Percentiles rank a stretch among this genome's conserved stretches.
phyloP scores from a whole-genome alignment of 1,284 basidiomycete genomes.

The Trichosporon faecale region DNA sequence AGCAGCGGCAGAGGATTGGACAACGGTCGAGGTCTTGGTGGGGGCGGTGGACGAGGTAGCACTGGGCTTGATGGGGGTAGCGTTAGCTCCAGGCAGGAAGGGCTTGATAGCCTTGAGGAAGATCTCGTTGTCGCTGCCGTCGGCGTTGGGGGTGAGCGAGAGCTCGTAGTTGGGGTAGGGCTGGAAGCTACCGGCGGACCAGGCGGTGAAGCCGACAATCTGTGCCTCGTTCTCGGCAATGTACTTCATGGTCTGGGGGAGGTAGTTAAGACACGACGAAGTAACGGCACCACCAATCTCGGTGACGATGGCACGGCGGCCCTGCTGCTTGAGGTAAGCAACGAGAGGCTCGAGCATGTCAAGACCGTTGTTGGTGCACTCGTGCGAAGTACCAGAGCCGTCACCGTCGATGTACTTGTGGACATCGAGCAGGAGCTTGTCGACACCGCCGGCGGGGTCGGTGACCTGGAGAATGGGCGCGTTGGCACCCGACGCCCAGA shows the following conservation, averaged over 20 bases:
- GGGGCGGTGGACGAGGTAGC: constrained; percentile 3
- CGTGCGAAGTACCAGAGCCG: constrained; percentile 59
- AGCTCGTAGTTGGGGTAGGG: constrained; percentile 34
- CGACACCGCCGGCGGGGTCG: constrained; percentile 56
- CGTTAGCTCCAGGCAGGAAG: constrained; percentile 33
- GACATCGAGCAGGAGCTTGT: constrained; percentile 61
- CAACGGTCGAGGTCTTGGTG: constrained; percentile 5
- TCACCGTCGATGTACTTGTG: constrained; percentile 64
- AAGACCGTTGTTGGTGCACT: constrained; percentile 56
- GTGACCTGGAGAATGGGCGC: constrained; percentile 56
- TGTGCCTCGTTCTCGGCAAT: constrained; percentile 56
- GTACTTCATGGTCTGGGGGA: constrained; percentile 56
- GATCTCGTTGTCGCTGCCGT: constrained; percentile 33
- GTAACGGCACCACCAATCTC: constrained; percentile 61
- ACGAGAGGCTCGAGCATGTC: constrained; percentile 56
- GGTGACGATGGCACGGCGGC: constrained; percentile 59
- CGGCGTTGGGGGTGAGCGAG: constrained; percentile 32
- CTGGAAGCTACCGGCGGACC: constrained; percentile 50
- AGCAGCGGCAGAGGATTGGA: constrained; percentile 9
- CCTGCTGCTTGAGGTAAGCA: constrained; percentile 56
- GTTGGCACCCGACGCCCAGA: constrained; percentile 49
- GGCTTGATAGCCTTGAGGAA: constrained; percentile 37
- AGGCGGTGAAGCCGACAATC: constrained; percentile 58
- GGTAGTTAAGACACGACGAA: constrained; percentile 30
- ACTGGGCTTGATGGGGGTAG: neutral